Evolutionary conservation across 2,329 filamentous ascomycete species (phyloP), one percentile per base, ranked within the genome.

Genomic region (Alternaria sp.): DNA sequence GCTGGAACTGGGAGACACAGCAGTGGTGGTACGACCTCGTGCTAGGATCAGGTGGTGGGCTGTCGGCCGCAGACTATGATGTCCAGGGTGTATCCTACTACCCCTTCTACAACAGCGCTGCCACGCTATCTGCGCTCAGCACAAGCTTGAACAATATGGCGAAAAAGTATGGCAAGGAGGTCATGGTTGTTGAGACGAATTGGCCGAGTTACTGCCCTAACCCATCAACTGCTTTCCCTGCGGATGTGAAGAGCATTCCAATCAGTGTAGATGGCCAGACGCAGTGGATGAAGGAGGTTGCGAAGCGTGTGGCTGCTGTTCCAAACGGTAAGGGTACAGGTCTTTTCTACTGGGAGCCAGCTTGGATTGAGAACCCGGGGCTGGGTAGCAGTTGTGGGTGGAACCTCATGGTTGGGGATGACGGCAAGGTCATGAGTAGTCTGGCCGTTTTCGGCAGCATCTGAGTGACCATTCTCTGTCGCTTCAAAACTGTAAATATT

Each of bases 21-120:
- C 79, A 89, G 62, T 88, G 83, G 80, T 91, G 86, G 76, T 92
- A 91, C 78, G 83, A 84, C 24, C 81, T 80, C 3, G 84, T 89
- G 0, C 69, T 75, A 5, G 57, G 49, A 6, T 70, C 69, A 0
- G 73, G 72, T 14, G 88, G 85, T 2, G 80, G 81, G 1, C 79
- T 89, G 3, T 71, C 75, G 3, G 67, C 79, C 0, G 77, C 79
- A 5, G 89, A 91, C 64, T 91, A 88, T 60, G 90, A 93, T 74
- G 84, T 89, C 64, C 90, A 92, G 79, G 90, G 89, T 7, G 86
- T 93, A 0, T 89, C 86, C 0, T 92, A 88, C 78, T 92, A 93
- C 70, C 90, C 90, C 0, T 92, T 91, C 77, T 92, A 90, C 77
- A 85, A 83, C 71, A 73, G 80, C 0, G 79, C 72, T 1, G 89